Percentiles rank a stretch among this genome's conserved stretches.
Evolutionary conservation across 2,329 filamentous ascomycete genomes (phyloP).

Genomic region (Colletotrichum australisinense): DNA sequence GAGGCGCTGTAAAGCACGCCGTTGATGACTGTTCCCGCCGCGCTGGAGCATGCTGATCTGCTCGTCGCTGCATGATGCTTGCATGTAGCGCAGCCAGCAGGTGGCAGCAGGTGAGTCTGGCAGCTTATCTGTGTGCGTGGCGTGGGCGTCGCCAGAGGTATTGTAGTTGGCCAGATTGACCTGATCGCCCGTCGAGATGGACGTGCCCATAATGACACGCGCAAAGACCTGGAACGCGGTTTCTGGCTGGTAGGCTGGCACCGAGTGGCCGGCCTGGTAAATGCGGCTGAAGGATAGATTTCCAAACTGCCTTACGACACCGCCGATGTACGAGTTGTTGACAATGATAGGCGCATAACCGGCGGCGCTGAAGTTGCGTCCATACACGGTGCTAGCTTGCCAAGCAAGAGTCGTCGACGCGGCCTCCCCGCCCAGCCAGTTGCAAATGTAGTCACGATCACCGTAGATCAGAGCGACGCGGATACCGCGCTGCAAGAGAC

Average conservation of each 20-base stretch:
- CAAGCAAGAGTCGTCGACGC: conserved; percentile 72
- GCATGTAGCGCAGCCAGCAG: conserved; percentile 69
- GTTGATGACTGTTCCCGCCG: conserved; percentile 68
- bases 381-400: conserved; percentile 58
- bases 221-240: conserved; percentile 70
- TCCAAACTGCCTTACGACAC: conserved; percentile 80
- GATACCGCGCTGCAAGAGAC: conserved; percentile 70
- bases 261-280: conserved; percentile 74
- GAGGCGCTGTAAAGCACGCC: conserved; percentile 63
- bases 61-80: conserved; percentile 63
- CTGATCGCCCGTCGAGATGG: conserved; percentile 65
- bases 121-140: conserved; percentile 66
- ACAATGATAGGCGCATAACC: conserved; percentile 80
- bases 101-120: conserved; percentile 60
- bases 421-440: conserved; percentile 81
- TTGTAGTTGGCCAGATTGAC: conserved; percentile 64
- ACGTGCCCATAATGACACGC: conserved; percentile 66
- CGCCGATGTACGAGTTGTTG: conserved; percentile 75
- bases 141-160: conserved; percentile 67
- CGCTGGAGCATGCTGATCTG: conserved; percentile 58
- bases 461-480: conserved; percentile 79
- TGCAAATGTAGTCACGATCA: conserved; percentile 72
- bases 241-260: conserved; percentile 70
- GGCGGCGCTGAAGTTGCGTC: conserved; percentile 68
- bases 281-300: conserved; percentile 77